Base-by-base conservation (phyloP, 2,329 filamentous ascomycete genomes). In the Thelonectria rubi region DNA sequence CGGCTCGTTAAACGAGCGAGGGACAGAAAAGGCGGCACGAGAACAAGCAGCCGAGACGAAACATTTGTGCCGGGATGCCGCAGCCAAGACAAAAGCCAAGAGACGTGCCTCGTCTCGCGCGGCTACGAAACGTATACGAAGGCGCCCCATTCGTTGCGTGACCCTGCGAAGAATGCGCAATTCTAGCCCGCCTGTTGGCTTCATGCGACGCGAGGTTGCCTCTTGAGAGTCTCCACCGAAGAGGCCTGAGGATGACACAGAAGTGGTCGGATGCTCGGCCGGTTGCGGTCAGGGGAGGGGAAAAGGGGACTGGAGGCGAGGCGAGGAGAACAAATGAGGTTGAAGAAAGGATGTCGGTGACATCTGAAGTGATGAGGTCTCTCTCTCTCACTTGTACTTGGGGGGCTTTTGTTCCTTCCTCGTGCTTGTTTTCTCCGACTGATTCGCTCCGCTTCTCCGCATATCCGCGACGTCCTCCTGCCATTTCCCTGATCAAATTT, bases 231-330 rank as follows among this genome's bases (percentile, higher is more conserved):
- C 8, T 24, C 30, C 18, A 45, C 20, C 21, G 18, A 55, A 32
- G 26, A 30, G 26, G 26, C 26, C 43, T 48, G 52, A 55, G 18
- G 52, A 48, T 47, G 52, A 40, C 30, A 55, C 52, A n/a, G 17
- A 15, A 46, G 52, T 40, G 52, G 42, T 21, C 42, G 43, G 52
- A 30, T 46, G 17, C 37, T 48, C 18, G 43, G 18, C n/a, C 17
- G 26, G 32, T 40, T 12, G 18, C 43, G 7, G 40, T 17, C n/a
- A 18, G 9, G 18, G 40, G 40, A 14, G 15, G 12, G 37, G 15
- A 17, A 40, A 40, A 14, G 37, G 12, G 37, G 10, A 10, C 6
- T 10, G 26, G 10, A 30, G 26, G 26, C 26, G 6, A 10, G 5
- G 26, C 5, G 10, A 30, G 10, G 10, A 30, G 15, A 15, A 37